Percentiles rank a stretch among this genome's conserved stretches.
phyloP scores from a whole-genome alignment of 2,329 filamentous ascomycete species.

The Sporothrix pseudoabietina region DNA sequence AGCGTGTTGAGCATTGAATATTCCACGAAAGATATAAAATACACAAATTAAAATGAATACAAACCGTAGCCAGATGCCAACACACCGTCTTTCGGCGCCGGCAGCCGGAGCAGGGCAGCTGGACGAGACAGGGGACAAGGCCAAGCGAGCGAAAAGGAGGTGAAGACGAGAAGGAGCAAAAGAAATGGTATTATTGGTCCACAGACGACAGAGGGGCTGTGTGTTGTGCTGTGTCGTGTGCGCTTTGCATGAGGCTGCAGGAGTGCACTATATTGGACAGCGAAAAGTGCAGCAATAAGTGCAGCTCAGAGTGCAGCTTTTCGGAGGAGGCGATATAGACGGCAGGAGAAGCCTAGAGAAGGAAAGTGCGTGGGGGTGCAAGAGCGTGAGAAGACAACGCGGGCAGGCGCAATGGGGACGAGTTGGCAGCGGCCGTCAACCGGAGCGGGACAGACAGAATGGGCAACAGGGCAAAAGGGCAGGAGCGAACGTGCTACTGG shows the following conservation, averaged over 20 bases:
- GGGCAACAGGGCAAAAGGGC: not conserved
- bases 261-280: not conserved
- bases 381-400: not conserved
- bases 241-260: slow-evolving; percentile 6
- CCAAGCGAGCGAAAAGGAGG: slow-evolving; percentile 11
- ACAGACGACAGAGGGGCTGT: not conserved
- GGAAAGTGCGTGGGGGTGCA: not conserved
- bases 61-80: not conserved
- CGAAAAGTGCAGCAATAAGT: not conserved
- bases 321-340: slow-evolving; percentile 9
- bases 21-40: not conserved
- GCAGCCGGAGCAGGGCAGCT: slow-evolving; percentile 9
- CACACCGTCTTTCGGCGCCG: slow-evolving; percentile 19
- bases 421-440: slow-evolving; percentile 10
- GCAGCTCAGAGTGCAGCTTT: not conserved
- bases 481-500: not conserved
- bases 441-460: slow-evolving; percentile 12
- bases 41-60: not conserved
- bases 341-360: not conserved
- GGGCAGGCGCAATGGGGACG: slow-evolving; percentile 14
- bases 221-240: slow-evolving; percentile 14
- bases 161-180: not conserved
- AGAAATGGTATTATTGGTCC: slow-evolving; percentile 13
- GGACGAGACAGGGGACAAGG: not conserved
- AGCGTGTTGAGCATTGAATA: not conserved